A percentile compares a stretch with the other conserved stretches of the same genome.
These are phyloP conservation scores for Vitis hybrid DNA, from an alignment of 177 flowering plant species.

Conservation along the genomic window DNA sequence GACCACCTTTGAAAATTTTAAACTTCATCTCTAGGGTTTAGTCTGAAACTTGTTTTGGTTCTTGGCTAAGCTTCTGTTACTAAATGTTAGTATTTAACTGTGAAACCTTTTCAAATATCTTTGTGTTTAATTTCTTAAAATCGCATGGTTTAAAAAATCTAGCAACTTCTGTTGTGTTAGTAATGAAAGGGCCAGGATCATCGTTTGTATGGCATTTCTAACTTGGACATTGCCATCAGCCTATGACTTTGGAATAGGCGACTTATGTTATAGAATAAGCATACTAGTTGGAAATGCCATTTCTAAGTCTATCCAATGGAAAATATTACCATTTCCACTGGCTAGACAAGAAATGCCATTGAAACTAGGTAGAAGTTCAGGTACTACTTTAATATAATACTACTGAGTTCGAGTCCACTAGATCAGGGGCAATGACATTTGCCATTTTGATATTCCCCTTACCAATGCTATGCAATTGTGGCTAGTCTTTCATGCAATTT, in stretches of 20 bases:
- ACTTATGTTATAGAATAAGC: too few relatives aligned
- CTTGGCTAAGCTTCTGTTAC: neutral
- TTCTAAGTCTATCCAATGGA: too few relatives aligned
- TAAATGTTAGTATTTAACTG: too few relatives aligned
- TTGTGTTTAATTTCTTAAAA: neutral
- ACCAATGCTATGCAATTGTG: too few relatives aligned
- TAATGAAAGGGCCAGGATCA: neutral
- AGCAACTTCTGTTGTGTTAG: neutral
- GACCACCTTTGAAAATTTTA: too few relatives aligned
- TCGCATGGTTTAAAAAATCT: neutral
- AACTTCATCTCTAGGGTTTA: neutral
- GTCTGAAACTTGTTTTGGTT: neutral
- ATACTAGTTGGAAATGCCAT: too few relatives aligned
- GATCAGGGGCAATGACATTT: neutral
- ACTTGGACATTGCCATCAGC: too few relatives aligned
- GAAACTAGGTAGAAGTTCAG: neutral
- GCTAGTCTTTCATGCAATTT: too few relatives aligned
- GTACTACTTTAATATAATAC: neutral
- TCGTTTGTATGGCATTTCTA: neutral
- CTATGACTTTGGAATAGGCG: too few relatives aligned
- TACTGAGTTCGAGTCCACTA: neutral
- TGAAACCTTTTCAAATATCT: neutral
- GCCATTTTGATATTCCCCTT: too few relatives aligned
- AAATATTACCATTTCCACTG: too few relatives aligned
- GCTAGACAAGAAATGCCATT: too few relatives aligned